These are phyloP conservation scores for Basidioascus undulatus DNA, from an alignment of 768 basidiomycete genomes.

Conservation along the genomic window DNA sequence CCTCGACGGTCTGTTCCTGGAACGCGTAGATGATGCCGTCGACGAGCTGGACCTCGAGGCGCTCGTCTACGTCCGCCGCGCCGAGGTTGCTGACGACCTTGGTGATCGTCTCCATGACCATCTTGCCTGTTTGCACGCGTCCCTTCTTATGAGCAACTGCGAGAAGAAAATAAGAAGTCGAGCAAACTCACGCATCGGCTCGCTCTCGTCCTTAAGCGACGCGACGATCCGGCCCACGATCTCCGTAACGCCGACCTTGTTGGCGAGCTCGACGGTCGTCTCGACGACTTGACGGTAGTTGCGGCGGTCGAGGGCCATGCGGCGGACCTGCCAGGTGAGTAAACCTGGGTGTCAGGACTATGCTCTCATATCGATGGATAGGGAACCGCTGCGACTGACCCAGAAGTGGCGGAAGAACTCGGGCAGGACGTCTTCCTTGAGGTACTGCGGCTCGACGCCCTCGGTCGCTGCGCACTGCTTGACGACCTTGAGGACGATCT, in stretches of 20 bases:
- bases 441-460: slow-evolving; percentile 84
- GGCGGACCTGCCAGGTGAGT: slow-evolving; percentile 25
- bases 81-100: slow-evolving; percentile 82
- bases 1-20: slow-evolving; percentile 98
- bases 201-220: slow-evolving; percentile 46
- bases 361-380: too few relatives aligned
- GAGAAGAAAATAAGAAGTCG: neutral
- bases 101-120: slow-evolving; percentile 99
- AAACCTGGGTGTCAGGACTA: neutral
- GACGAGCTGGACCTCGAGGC: slow-evolving; percentile 75
- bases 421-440: slow-evolving; percentile 90
- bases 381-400: slow-evolving; percentile 24
- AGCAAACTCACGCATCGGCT: slow-evolving; percentile 17
- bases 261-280: slow-evolving; percentile 92
- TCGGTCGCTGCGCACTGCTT: slow-evolving; percentile 98
- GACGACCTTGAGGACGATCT: slow-evolving; percentile 95
- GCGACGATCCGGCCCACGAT: slow-evolving; percentile 75
- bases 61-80: slow-evolving; percentile 92
- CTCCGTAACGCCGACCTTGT: slow-evolving; percentile 88
- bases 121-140: slow-evolving; percentile 81
- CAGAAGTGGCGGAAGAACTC: slow-evolving; percentile 99
- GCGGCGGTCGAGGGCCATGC: slow-evolving; percentile 88
- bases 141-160: slow-evolving; percentile 25
- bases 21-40: slow-evolving; percentile 99
- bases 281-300: slow-evolving; percentile 96